phyloP scores from a whole-genome alignment of 2,329 filamentous ascomycete species.

The Simplicillium sp. region DNA sequence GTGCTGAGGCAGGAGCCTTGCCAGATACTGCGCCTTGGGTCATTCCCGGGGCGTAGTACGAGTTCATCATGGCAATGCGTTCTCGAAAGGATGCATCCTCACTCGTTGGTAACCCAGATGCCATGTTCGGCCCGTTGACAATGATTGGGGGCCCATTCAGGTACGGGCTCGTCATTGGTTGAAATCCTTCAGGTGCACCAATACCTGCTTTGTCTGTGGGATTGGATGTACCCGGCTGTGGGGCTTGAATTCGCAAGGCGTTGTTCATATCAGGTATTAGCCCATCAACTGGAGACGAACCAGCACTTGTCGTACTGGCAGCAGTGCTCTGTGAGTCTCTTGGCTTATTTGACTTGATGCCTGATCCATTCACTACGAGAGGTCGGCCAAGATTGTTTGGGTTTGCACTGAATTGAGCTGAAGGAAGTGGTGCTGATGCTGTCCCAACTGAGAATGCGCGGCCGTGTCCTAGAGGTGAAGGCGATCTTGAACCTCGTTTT shows the following conservation, averaged over 20 bases:
- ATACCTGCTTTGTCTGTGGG: background rate
- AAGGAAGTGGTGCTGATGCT: constrained; percentile 27
- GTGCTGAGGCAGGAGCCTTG: constrained; percentile 19
- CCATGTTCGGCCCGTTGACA: constrained; percentile 22
- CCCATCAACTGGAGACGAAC: too few species aligned
- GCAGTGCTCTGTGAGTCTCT: too few species aligned
- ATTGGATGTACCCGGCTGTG: background rate
- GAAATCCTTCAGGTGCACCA: background rate
- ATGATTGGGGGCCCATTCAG: constrained; percentile 16
- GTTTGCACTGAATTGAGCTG: constrained; percentile 27
- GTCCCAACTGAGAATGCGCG: constrained; percentile 32
- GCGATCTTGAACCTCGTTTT: constrained; percentile 43
- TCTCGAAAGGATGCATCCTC: constrained; percentile 32
- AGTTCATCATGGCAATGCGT: constrained; percentile 29
- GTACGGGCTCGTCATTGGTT: background rate
- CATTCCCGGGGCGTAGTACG: constrained; percentile 23
- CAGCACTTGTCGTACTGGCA: constrained; percentile 1
- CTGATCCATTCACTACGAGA: constrained; percentile 43
- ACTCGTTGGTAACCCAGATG: constrained; percentile 8
- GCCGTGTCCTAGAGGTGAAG: constrained; percentile 43
- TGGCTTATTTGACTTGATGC: constrained; percentile 18
- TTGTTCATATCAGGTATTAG: too few species aligned
- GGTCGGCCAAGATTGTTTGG: constrained; percentile 29
- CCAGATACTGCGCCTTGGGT: constrained; percentile 11
- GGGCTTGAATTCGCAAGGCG: too few species aligned